Evolutionary conservation across 345 rosid genomes (phyloP), one percentile per base, ranked within the genome.

Genomic region (Rhizophora apiculata): DNA sequence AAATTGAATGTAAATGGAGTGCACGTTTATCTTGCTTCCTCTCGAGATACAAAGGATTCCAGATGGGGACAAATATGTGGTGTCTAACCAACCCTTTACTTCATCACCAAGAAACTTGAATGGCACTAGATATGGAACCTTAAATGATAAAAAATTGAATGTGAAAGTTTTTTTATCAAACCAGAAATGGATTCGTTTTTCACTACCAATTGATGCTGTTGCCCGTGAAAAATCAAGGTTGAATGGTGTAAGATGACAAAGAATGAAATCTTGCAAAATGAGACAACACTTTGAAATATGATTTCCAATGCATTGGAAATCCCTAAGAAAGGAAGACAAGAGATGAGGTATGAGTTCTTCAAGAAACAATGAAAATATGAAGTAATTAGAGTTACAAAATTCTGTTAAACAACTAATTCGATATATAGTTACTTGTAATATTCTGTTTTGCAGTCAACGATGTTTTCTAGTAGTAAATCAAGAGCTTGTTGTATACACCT

Each of bases 101-200:
- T 95, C 99, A 83, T 95, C 93, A 70, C 99, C 99, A 63, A 95
- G 97, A 78, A 95, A 89, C 81, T 81, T 80, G 77, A 94, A 94
- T 57, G 98, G 98, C 60, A 94, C 96, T 18, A 96, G 98, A 74
- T 94, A 94, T 63, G 98, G 98, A 68, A 94, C 90, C 80, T 88
- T 88, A 65, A 94, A 88, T 0, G 98, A 97, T 64, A 94, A 80
- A n/a, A 91, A 88, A 53, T 89, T 94, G 6, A 94, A 72, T 22
- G 93, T 72, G 67, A 91, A 91, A 15, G 96, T 90, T 13, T 93
- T 96, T 77, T 67, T 91, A 68, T 94, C 96, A 37, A 94, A 91
- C 51, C 55, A 83, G 74, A 91, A 89, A 13, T 87, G 81, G 76
- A 95, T 89, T 49, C 93, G 67, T 68, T 84, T 86, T 26, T 83